Evolutionary conservation across 805 yeast genomes (phyloP).

Genomic region (Kuraishia piskuri): DNA sequence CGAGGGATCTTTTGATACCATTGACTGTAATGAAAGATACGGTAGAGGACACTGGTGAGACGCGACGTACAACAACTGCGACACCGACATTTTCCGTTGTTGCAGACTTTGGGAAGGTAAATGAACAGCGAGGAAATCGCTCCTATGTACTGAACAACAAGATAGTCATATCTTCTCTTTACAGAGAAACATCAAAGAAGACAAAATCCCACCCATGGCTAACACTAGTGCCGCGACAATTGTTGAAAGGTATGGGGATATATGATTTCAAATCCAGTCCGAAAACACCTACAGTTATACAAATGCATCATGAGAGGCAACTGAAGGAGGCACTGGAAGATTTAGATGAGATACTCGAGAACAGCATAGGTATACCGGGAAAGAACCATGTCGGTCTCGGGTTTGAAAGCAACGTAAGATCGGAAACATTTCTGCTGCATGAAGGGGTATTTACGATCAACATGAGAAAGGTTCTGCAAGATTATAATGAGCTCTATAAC

Average conservation of each 20-base stretch:
- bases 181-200: not conserved
- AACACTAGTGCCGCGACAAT: not conserved
- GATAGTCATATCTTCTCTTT: not conserved
- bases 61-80: not conserved
- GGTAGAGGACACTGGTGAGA: not conserved
- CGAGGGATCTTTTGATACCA: conserved; percentile 28
- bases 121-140: not conserved
- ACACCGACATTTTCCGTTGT: not conserved
- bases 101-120: not conserved
- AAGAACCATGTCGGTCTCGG: not conserved
- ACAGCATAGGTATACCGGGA: no score
- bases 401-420: not conserved
- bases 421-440: not conserved
- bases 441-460: not conserved
- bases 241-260: not conserved
- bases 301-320: not conserved
- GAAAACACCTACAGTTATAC: not conserved
- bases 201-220: not conserved
- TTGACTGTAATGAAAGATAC: conserved; percentile 16
- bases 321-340: not conserved
- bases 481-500: not conserved
- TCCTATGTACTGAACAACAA: not conserved
- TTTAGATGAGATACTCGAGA: no score
- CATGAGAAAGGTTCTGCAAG: not conserved
- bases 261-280: not conserved